A percentile compares a stretch with the other conserved stretches of the same genome.
phyloP scores from a whole-genome alignment of 2,329 filamentous ascomycete genomes.

The Pleurostoma richardsiae region DNA sequence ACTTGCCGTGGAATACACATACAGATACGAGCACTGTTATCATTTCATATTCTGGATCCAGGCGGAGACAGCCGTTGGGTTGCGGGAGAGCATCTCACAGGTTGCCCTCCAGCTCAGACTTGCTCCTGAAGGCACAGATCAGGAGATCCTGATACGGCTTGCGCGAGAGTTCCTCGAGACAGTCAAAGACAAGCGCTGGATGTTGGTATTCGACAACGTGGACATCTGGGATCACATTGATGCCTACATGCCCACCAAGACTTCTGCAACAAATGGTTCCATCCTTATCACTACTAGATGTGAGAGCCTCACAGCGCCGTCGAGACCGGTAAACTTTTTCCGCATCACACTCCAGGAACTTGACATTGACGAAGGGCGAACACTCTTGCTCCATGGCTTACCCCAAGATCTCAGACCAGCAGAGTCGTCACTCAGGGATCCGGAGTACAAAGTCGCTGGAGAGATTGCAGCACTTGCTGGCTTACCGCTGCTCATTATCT shows the following conservation, averaged over 20 bases:
- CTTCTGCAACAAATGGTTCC: conserved; percentile 8
- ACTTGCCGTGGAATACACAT: conserved; percentile 15
- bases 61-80: conserved; percentile 14
- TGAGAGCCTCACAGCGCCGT: conserved; percentile 3
- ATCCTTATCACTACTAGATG: conserved; percentile 11
- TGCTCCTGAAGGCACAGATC: conserved; percentile 2
- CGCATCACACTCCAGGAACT: conserved; percentile 8
- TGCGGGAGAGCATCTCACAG: conserved; percentile 9
- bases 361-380: conserved; percentile 4
- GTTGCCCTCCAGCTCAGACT: conserved; percentile 8
- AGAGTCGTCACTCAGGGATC: conserved; percentile 4
- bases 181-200: conserved; percentile 8
- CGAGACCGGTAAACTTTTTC: conserved; percentile 10
- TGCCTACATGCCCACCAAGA: conserved; percentile 9
- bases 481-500: conserved; percentile 9
- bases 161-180: conserved; percentile 10
- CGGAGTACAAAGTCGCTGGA: conserved; percentile 10
- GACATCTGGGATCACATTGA: conserved; percentile 10
- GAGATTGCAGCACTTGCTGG: conserved; percentile 11
- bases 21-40: conserved; percentile 13
- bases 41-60: conserved; percentile 19
- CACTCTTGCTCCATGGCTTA: conserved; percentile 8
- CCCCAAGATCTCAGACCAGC: conserved; percentile 6
- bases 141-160: conserved; percentile 5
- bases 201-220: conserved; percentile 13